Evolutionary conservation across 2,329 filamentous ascomycete species (phyloP).

Genomic region (Geosmithia putterillii): DNA sequence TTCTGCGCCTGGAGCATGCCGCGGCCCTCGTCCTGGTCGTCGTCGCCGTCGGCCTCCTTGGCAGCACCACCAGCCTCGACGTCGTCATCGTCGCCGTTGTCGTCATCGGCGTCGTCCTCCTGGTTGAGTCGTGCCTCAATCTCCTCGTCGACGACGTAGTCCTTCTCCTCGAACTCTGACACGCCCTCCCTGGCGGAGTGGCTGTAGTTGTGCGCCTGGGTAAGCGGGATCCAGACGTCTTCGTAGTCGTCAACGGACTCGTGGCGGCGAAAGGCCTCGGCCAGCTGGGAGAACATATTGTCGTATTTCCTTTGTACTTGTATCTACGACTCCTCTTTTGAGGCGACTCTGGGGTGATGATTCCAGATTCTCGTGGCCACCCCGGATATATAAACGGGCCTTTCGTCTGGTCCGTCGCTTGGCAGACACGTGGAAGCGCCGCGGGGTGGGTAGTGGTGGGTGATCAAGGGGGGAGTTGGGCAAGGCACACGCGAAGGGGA

Average conservation of each 20-base stretch:
- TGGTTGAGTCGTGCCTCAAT: constrained; percentile 5
- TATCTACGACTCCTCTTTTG: no score
- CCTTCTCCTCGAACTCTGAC: constrained; percentile 25
- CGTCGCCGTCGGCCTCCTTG: constrained; percentile 21
- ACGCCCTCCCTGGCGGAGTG: constrained; percentile 35
- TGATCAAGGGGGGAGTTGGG: no score
- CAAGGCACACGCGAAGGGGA: no score
- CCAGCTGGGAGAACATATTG: no score
- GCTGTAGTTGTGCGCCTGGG: constrained; percentile 43
- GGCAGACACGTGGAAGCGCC: no score
- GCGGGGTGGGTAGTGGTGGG: no score
- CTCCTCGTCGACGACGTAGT: constrained; percentile 2
- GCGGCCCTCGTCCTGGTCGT: constrained; percentile 20
- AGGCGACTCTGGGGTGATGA: no score
- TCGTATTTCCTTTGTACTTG: no score
- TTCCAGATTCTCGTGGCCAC: no score
- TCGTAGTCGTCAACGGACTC: constrained; percentile 38
- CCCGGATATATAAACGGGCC: no score
- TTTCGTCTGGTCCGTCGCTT: no score
- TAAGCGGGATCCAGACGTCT: constrained; percentile 38
- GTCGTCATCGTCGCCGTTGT: constrained; percentile 18
- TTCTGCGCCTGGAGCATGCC: constrained; percentile 42
- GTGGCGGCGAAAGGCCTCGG: constrained; percentile 15
- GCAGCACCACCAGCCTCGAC: constrained; percentile 20
- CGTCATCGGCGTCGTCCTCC: constrained; percentile 15